Evolutionary conservation across 1,284 basidiomycete species (phyloP), one percentile per base, ranked within the genome.

Genomic region (Trichosporon inkin): DNA sequence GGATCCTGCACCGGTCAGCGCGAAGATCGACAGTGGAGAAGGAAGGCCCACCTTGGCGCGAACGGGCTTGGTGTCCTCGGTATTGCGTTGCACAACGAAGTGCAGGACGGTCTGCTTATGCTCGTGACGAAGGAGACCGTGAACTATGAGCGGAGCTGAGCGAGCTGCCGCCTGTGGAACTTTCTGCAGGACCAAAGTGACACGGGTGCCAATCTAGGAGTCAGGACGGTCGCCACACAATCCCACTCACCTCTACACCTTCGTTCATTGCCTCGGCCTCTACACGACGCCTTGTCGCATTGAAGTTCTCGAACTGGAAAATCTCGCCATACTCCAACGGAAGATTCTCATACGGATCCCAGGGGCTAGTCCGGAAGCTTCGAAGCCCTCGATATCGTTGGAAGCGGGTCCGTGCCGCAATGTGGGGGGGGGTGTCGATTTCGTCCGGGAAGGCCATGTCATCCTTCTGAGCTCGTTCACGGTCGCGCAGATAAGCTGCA

Each of bases 291-390:
- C 90, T 88, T 2, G 92, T 98, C 22, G 88, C 84, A 71, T 86
- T 88, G 79, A 89, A 98, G 71, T 95, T 91, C 77, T 97, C 93
- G 71, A 99, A 98, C 77, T 95, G 91, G 80, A 98, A 99, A 67
- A 98, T 95, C 44, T 89, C 84, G 0, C 88, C 92, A 72, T 99
- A 99, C 72, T 99, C 94, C 56, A 87, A 78, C 5, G 95, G 96
- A 17, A 99, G 82, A 69, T 96, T 95, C 79, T 99, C 95, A 70
- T 92, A 98, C 7, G 95, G 87, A 76, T 99, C 95, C 95, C 95
- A 99, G 19, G 90, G 89, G 69, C 89, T 92, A 1, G 96, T 98
- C 38, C 95, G 84, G 83, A 99, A 90, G 13, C 89, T 92, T 57
- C 88, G 87, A 76, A 99, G 78, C 0, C 95, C 96, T 58, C 95